These are phyloP conservation scores for Solanum virginianum DNA, from an alignment of 257 asterid species.

Conservation along the genomic window DNA sequence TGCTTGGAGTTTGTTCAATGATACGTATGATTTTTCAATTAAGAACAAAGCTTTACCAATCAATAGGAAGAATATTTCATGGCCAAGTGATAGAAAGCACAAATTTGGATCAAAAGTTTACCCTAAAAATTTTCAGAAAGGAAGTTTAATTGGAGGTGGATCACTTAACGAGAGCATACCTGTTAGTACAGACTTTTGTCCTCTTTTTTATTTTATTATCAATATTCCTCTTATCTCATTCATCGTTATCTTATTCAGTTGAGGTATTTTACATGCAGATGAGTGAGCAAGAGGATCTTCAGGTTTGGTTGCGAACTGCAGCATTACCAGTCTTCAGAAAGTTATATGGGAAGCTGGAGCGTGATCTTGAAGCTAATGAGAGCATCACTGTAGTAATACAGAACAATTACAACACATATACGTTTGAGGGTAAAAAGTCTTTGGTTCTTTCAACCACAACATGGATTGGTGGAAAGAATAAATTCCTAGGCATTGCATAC, in stretches of 20 bases:
- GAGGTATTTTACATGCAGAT: slow-evolving; percentile 22
- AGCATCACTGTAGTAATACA: slow-evolving; percentile 51
- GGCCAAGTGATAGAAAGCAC: slow-evolving; percentile 53
- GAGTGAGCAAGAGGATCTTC: slow-evolving; percentile 91
- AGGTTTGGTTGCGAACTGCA: slow-evolving; percentile 92
- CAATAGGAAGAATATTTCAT: slow-evolving; percentile 56
- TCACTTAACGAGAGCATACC: slow-evolving; percentile 45
- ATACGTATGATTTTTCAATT: slow-evolving; percentile 39
- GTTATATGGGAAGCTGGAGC: slow-evolving; percentile 69
- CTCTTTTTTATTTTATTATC: neutral
- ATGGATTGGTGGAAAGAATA: slow-evolving; percentile 92
- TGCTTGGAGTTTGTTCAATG: slow-evolving; percentile 92
- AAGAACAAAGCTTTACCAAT: slow-evolving; percentile 18
- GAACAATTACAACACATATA: slow-evolving; percentile 74
- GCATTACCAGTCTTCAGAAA: slow-evolving; percentile 74
- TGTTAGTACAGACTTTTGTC: slow-evolving; percentile 34
- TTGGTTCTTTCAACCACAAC: slow-evolving; percentile 78
- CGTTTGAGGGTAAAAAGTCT: slow-evolving; percentile 59
- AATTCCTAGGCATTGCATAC: slow-evolving; percentile 57
- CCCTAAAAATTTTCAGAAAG: slow-evolving; percentile 68
- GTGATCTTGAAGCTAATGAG: slow-evolving; percentile 64
- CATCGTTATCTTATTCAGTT: neutral
- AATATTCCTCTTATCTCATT: neutral
- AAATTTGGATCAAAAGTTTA: slow-evolving; percentile 55
- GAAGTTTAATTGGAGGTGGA: slow-evolving; percentile 62